These are phyloP conservation scores for Hymenoscyphus infarciens DNA, from an alignment of 2,329 filamentous ascomycete genomes.

Conservation along the genomic window DNA sequence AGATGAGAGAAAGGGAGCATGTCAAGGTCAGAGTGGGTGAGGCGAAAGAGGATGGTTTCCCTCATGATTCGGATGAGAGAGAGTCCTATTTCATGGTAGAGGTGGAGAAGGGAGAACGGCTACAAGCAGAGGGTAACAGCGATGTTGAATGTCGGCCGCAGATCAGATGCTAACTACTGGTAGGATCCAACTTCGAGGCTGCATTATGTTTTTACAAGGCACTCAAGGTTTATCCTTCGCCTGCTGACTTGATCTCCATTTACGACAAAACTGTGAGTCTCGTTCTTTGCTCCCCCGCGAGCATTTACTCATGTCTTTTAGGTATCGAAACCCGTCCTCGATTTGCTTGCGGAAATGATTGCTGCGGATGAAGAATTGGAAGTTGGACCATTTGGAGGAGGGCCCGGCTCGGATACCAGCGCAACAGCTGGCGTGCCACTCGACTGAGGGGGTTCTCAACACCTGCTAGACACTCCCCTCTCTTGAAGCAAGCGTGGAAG, in stretches of 20 bases:
- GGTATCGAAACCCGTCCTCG: constrained; percentile 70
- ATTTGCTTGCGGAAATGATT: constrained; percentile 97
- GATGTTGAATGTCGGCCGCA: constrained; percentile 26
- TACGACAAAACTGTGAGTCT: constrained; percentile 78
- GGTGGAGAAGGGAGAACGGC: constrained; percentile 80
- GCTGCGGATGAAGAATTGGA: constrained; percentile 77
- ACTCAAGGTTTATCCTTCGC: constrained; percentile 95
- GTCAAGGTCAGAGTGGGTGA: constrained; percentile 75
- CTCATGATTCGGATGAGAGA: constrained; percentile 83
- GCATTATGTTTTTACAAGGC: constrained; percentile 97
- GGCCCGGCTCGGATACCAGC: constrained; percentile 32
- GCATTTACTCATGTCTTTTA: constrained; percentile 18
- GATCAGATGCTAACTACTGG: neutral
- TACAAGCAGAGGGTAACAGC: constrained; percentile 72
- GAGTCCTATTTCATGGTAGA: constrained; percentile 97
- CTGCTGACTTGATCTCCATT: constrained; percentile 87
- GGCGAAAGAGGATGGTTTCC: constrained; percentile 89
- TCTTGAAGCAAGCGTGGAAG: constrained; percentile 11
- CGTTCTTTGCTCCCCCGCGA: neutral
- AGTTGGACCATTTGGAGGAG: constrained; percentile 43
- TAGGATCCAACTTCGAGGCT: constrained; percentile 62
- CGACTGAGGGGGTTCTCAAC: constrained; percentile 26
- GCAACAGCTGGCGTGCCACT: constrained; percentile 30
- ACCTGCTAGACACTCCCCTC: constrained; percentile 15
- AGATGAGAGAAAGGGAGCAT: constrained; percentile 63